A percentile compares a stretch with the other conserved stretches of the same genome.
These are phyloP conservation scores for Fusarium drepaniforme DNA, from an alignment of 2,329 filamentous ascomycete genomes.

Conservation along the genomic window DNA sequence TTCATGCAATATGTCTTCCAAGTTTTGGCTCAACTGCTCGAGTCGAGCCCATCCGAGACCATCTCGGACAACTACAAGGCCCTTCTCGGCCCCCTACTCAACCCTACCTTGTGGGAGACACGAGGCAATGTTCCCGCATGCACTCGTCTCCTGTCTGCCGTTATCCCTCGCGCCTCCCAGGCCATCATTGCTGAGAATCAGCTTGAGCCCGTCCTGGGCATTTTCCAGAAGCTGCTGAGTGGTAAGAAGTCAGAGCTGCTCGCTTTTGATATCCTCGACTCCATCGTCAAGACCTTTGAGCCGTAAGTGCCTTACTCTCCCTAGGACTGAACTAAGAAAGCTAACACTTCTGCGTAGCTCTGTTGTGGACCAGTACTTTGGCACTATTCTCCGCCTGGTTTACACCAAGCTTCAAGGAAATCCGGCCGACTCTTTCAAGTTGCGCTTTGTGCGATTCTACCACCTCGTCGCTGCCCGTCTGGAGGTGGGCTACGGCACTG, in stretches of 20 bases:
- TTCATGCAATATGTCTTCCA: slow-evolving; percentile 98
- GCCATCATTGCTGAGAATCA: slow-evolving; percentile 84
- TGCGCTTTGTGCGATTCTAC: slow-evolving; percentile 93
- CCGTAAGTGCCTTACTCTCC: slow-evolving; percentile 63
- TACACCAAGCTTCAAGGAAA: slow-evolving; percentile 80
- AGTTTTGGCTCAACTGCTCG: slow-evolving; percentile 89
- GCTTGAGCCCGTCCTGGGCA: slow-evolving; percentile 88
- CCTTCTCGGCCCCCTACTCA: slow-evolving; percentile 82
- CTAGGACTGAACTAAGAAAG: neutral
- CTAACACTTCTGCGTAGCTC: slow-evolving; percentile 57
- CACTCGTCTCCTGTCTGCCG: slow-evolving; percentile 84
- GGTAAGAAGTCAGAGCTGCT: slow-evolving; percentile 87
- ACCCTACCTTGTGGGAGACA: slow-evolving; percentile 89
- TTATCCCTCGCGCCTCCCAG: slow-evolving; percentile 82
- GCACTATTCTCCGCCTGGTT: slow-evolving; percentile 83
- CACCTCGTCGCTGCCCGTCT: slow-evolving; percentile 86
- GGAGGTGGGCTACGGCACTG: slow-evolving; percentile 86
- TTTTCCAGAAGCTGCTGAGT: slow-evolving; percentile 91
- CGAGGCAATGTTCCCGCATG: slow-evolving; percentile 94
- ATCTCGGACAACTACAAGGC: slow-evolving; percentile 85
- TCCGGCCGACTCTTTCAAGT: slow-evolving; percentile 81
- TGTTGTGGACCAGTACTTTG: slow-evolving; percentile 81
- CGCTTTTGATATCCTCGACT: slow-evolving; percentile 91
- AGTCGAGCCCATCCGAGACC: slow-evolving; percentile 83
- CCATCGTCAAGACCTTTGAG: slow-evolving; percentile 79